Evolutionary conservation across 139 green algal species (phyloP), one percentile per base, ranked within the genome.

Genomic region (Marvania coccoides): DNA sequence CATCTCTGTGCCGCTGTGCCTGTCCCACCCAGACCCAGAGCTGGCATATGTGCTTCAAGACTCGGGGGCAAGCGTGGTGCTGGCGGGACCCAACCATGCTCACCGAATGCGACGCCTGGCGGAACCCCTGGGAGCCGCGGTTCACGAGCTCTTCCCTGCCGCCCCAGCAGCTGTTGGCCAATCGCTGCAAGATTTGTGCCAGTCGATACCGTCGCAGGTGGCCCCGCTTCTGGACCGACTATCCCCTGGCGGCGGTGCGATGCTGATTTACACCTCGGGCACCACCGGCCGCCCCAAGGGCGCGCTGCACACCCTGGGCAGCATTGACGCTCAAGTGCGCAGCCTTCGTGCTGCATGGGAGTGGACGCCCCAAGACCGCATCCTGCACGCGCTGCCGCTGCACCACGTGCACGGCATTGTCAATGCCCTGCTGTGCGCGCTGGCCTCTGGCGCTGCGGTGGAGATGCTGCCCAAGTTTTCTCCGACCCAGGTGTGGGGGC

Each of bases 261-360:
- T 99, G 19, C 88, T 99, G 55, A 87, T 99, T 4, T 99, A 98
- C 83, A 99, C 94, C 8, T 96, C 86, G 67, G 94, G 94, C 33
- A 99, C 93, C 19, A 99, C 93, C 0, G 93, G 94, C 0, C 73
- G 72, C 30, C 93, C 94, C 14, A 99, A 99, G 77, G 80, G 79
- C n/a, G 86, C 71, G 28, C 53, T 93, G 65, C 87, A 93, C 73
- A 91, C 87, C 2, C 78, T 88, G 40, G 39, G 19, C 28, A 70
- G 72, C 60, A 29, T 98, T n/a, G 24, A 45, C 0, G 83, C 90
- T 0, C 88, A 96, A 69, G 71, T 94, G 12, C 4, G 56, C 5
- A 67, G 69, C 10, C 76, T 96, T 23, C 63, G 38, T 1, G 5
- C 60, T 0, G 81, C 92, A 1, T 99, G 94, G 94, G 61, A 78